Evolutionary conservation across 495 filamentous ascomycete species (phyloP).

Genomic region (Penicillium verhagenii): DNA sequence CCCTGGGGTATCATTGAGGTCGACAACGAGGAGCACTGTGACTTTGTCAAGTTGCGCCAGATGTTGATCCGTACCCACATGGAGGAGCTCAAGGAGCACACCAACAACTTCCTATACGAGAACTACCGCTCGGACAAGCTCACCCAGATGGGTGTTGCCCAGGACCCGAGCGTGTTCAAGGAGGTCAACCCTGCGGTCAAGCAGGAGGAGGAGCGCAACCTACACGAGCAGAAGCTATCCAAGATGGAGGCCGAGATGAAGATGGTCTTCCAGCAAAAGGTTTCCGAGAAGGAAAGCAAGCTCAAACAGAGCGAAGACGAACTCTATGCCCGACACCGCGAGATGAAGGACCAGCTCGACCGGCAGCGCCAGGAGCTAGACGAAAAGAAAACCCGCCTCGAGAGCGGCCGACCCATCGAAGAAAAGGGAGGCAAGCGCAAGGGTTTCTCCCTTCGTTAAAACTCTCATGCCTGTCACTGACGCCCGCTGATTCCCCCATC

Average conservation of each 20-base stretch:
- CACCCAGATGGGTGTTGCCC: conserved; percentile 94
- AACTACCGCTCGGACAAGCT: conserved; percentile 99
- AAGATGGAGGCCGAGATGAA: conserved; percentile 99
- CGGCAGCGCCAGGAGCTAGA: conserved; percentile 90
- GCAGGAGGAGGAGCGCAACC: conserved; percentile 95
- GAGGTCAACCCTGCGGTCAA: conserved; percentile 99
- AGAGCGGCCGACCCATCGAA: conserved; percentile 92
- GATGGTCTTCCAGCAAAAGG: conserved; percentile 99
- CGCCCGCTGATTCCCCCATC: conserved; percentile 33
- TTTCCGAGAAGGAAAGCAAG: conserved; percentile 98
- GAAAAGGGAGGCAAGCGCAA: conserved; percentile 84
- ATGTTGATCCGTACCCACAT: conserved; percentile 99
- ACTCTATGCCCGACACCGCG: conserved; percentile 92
- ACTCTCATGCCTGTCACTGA: conserved; percentile 21
- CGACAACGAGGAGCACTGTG: conserved; percentile 99
- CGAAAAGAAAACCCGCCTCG: conserved; percentile 92
- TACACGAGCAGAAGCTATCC: conserved; percentile 98
- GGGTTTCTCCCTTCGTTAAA: conserved; percentile 95
- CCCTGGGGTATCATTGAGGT: conserved; percentile 99
- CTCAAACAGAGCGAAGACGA: conserved; percentile 99
- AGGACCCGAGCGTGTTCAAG: conserved; percentile 99
- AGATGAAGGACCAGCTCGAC: conserved; percentile 99
- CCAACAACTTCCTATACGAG: conserved; percentile 97
- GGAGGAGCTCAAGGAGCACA: conserved; percentile 99
- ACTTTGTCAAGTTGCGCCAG: conserved; percentile 98